A percentile compares a stretch with the other conserved stretches of the same genome.
phyloP scores from a whole-genome alignment of 768 basidiomycete species.

The Trametes coccinea region DNA sequence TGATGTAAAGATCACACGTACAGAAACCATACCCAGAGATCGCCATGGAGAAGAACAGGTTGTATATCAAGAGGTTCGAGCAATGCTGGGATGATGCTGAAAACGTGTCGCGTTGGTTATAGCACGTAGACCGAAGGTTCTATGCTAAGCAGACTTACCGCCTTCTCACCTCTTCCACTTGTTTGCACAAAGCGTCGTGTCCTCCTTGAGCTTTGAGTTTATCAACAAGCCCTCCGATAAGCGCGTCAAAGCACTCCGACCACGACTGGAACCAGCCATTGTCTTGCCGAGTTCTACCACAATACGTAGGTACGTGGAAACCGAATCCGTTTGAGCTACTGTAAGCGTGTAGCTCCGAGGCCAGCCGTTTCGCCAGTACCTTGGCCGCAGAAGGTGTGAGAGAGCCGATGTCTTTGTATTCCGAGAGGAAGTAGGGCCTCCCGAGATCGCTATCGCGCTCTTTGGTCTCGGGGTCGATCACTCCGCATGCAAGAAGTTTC shows the following conservation, averaged over 20 bases:
- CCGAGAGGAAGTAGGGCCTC: slow-evolving; percentile 67
- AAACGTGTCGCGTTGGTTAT: not conserved
- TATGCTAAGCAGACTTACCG: slow-evolving; percentile 37
- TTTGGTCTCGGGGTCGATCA: slow-evolving; percentile 30
- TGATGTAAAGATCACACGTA: not conserved
- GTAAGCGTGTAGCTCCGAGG: slow-evolving; percentile 62
- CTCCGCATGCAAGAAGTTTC: slow-evolving; percentile 50
- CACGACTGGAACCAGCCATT: slow-evolving; percentile 77
- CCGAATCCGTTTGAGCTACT: slow-evolving; percentile 62
- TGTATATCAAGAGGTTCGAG: slow-evolving; percentile 56
- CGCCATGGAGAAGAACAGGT: slow-evolving; percentile 77
- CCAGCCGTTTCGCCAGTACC: slow-evolving; percentile 59
- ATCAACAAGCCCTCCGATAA: slow-evolving; percentile 59
- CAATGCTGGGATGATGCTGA: slow-evolving; percentile 72
- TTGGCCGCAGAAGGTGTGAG: slow-evolving; percentile 49
- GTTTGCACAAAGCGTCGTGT: slow-evolving; percentile 48
- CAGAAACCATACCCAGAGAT: slow-evolving; percentile 61
- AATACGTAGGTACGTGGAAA: slow-evolving; percentile 74
- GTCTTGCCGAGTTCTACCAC: slow-evolving; percentile 66
- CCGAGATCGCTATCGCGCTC: slow-evolving; percentile 36
- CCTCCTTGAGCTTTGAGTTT: slow-evolving; percentile 44
- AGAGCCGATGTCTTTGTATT: slow-evolving; percentile 62
- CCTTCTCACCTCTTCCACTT: slow-evolving; percentile 51
- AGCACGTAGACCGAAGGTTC: not conserved
- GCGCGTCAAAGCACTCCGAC: slow-evolving; percentile 64